Base-by-base conservation (phyloP, 2,329 filamentous ascomycete species). In the Graphiopsis chlorocephala region DNA sequence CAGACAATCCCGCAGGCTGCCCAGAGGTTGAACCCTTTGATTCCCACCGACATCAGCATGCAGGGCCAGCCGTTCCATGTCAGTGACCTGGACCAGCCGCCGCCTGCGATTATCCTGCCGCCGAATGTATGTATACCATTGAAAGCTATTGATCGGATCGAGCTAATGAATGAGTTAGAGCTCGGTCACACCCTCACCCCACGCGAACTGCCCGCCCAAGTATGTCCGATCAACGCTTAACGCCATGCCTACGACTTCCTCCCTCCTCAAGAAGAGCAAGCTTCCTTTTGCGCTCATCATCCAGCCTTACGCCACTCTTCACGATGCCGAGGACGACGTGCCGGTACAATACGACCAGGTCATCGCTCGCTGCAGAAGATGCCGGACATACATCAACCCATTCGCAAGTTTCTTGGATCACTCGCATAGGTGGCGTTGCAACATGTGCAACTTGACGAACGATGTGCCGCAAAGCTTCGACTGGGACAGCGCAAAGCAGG, bases 391-490 rank as follows among this genome's bases (percentile, higher is more conserved):
- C 78, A 98, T 98, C 83, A 98, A 98, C 77, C 93, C 95, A 14
- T 99, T 94, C 72, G 95, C 96, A 66, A 92, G 92, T 55, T 99
- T 99, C 81, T 82, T 99, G 67, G 95, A 99, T 73, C 92, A 98
- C 75, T 95, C 95, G 55, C 95, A 99, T 80, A 87, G 95, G 75
- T 99, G 95, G 95, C 90, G 94, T 74, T 99, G 95, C 82, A 99
- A 99, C 81, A 97, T 99, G 93, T 99, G 95, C 79, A 98, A 97
- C 78, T 84, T 99, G 69, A 97, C 93, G 71, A 99, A 99, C 77
- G 95, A 99, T 72, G 94, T 98, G 45, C 95, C 95, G n/a, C 95
- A 99, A 79, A 93, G 93, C 42, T 99, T 99, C 71, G 95, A 99
- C 77, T 99, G 95, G 95, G 95, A 99, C 79, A 89, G 92, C 35